Conservation (phyloP, 805 yeast genomes). For the Candida ponderosae region DNA sequence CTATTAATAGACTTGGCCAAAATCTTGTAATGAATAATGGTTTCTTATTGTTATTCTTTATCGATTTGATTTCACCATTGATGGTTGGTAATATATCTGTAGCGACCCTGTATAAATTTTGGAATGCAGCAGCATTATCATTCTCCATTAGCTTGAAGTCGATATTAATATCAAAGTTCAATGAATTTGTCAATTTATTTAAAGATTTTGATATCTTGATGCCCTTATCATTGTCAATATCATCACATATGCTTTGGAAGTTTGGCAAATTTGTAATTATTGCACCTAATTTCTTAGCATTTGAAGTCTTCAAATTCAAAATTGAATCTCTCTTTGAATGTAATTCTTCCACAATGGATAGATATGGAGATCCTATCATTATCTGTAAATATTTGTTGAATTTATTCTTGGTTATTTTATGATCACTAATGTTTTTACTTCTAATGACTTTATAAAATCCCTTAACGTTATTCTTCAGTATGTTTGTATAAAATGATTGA, state of each 20-base stretch:
- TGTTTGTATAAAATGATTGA: conserved; percentile 10
- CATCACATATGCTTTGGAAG: too few species aligned
- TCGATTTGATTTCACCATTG: background rate
- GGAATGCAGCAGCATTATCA: background rate
- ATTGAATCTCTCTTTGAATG: conserved; percentile 16
- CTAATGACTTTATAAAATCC: conserved; percentile 12
- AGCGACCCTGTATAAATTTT: background rate
- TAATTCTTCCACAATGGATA: conserved; percentile 23
- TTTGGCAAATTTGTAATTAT: conserved; percentile 26
- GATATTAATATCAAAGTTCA: too few species aligned
- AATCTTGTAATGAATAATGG: conserved; percentile 43
- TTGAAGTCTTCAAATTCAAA: conserved; percentile 16
- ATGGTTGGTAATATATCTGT: background rate
- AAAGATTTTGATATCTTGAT: background rate
- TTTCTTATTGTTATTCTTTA: conserved; percentile 11
- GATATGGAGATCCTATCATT: conserved; percentile 29
- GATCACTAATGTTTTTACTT: conserved; percentile 20
- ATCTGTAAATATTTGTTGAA: conserved; percentile 17
- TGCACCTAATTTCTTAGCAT: conserved; percentile 29
- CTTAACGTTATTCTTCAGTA: conserved; percentile 11
- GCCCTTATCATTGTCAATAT: background rate
- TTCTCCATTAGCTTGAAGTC: too few species aligned
- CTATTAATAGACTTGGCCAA: conserved; percentile 54
- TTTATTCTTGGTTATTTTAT: conserved; percentile 5
- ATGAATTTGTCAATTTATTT: background rate